Base-by-base conservation (phyloP, 192 early-diverging fungal species). In the Phycomyces nitens region DNA sequence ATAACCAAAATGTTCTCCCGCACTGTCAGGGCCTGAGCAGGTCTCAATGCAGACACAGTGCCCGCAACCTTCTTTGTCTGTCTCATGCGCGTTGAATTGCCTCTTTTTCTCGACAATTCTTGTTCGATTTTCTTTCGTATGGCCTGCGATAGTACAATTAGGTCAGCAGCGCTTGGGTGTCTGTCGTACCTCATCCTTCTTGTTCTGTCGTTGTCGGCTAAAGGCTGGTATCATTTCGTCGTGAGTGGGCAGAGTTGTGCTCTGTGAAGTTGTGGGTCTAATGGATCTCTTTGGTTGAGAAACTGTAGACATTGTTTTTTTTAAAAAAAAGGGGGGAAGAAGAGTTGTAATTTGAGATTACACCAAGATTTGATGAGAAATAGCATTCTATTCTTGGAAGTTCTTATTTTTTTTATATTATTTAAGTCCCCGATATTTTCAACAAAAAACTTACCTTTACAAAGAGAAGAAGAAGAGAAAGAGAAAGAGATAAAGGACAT, bases 1-100 rank as follows among this genome's bases (percentile, higher is more conserved):
- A 86, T 84, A 47, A 93, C 87, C 27, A 85, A 73, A 61, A 91
- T 82, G 23, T 78, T 86, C 40, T 92, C 88, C 55, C 81, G 84
- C 60, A 93, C 87, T 15, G 93, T 95, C 64, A 98, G 80, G 10
- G 94, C 93, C 16, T 92, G 86, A 1, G 88, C 83, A 22, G 94
- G 94, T 49, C 87, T 82, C 40, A 98, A 80, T 12, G 93, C 86
- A 8, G 92, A 88, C 23, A 98, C 96, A 2, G 96, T 98, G 44
- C 93, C 93, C 16, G 81, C 75, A 61, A 83, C 86, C 39, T 73
- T 74, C 52, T 74, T 56, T 38, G 65, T 60, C 39, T 64, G 65
- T 55, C 58, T 47, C 15, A 63, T 42, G 21, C 65, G 72, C 44
- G 66, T 62, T 1, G 73, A 67, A 43, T 58, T 41, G 60, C 75